Evolutionary conservation across 169 alveolate genomes (phyloP).

Genomic region (Cryptosporidium ubiquitum): DNA sequence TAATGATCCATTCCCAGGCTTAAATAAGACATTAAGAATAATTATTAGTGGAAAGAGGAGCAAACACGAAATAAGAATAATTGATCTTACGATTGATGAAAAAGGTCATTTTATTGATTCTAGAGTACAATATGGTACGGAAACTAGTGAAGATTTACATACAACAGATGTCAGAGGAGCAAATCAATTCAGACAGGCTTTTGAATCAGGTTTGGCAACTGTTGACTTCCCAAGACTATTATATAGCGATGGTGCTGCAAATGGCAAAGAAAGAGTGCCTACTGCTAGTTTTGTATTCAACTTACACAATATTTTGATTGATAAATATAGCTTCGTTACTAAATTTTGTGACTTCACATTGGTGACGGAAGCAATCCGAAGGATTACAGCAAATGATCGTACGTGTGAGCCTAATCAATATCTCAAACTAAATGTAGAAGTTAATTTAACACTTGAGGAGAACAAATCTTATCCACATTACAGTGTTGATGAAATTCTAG

Average conservation of each 20-base stretch:
- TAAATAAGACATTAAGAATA: constrained; percentile 59
- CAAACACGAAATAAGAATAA: constrained; percentile 62
- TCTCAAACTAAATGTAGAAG: constrained; percentile 60
- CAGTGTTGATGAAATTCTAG: constrained; percentile 67
- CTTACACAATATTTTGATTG: constrained; percentile 51
- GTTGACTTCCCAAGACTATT: constrained; percentile 70
- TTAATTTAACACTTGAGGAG: constrained; percentile 47
- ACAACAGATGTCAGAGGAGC: constrained; percentile 74
- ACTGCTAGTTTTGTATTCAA: constrained; percentile 72
- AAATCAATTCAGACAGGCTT: constrained; percentile 74
- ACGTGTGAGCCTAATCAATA: constrained; percentile 73
- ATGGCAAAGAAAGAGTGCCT: constrained; percentile 74
- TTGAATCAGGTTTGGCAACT: constrained; percentile 73
- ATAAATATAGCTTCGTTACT: constrained; percentile 66
- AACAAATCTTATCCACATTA: constrained; percentile 62
- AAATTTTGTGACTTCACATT: constrained; percentile 65
- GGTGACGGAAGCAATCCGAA: constrained; percentile 64
- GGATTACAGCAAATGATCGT: constrained; percentile 72
- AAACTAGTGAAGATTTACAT: constrained; percentile 60
- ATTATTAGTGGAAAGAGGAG: constrained; percentile 67
- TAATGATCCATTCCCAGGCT: constrained; percentile 74
- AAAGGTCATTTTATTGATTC: constrained; percentile 72
- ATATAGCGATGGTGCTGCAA: constrained; percentile 71
- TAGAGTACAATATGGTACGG: constrained; percentile 68
- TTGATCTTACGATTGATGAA: constrained; percentile 64